A percentile compares a stretch with the other conserved stretches of the same genome.
These are phyloP conservation scores for Colletotrichum tofieldiae DNA, from an alignment of 2,329 filamentous ascomycete genomes.

Conservation along the genomic window DNA sequence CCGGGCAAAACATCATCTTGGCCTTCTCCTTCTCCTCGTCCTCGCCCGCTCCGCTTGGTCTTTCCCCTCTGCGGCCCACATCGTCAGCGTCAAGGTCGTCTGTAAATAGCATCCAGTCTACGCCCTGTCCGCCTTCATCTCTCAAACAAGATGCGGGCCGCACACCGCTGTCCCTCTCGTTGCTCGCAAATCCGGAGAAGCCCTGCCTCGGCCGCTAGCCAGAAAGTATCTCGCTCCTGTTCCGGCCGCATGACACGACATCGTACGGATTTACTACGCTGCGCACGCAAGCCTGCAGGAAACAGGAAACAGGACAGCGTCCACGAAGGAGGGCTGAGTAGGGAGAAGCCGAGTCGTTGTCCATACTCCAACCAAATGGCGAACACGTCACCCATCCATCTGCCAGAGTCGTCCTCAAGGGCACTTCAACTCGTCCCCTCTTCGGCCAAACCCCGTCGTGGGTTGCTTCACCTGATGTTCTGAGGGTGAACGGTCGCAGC, in stretches of 20 bases:
- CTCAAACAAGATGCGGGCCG: slow-evolving; percentile 33
- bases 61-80: slow-evolving; percentile 8
- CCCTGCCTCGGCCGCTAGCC: slow-evolving; percentile 6
- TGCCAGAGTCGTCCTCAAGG: neutral
- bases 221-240: slow-evolving; percentile 24
- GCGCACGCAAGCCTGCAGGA: slow-evolving; percentile 4
- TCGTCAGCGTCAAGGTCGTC: slow-evolving; percentile 19
- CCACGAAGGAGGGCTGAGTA: slow-evolving; percentile 11
- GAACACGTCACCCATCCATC: neutral
- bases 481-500: slow-evolving; percentile 13
- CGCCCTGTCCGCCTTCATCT: slow-evolving; percentile 21
- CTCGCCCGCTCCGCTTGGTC: neutral
- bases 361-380: neutral
- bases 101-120: slow-evolving; percentile 39
- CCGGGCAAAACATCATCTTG: slow-evolving; percentile 4
- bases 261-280: neutral
- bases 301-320: slow-evolving; percentile 29
- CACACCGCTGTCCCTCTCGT: slow-evolving; percentile 6
- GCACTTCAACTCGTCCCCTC: slow-evolving; percentile 18
- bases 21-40: neutral
- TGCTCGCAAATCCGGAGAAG: slow-evolving; percentile 35
- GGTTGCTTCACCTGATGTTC: slow-evolving; percentile 28
- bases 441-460: slow-evolving; percentile 25
- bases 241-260: slow-evolving; percentile 9
- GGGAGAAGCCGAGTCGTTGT: slow-evolving; percentile 4